Evolutionary conservation across 2,329 filamentous ascomycete species (phyloP), one percentile per base, ranked within the genome.

Genomic region (Clonostachys solani): DNA sequence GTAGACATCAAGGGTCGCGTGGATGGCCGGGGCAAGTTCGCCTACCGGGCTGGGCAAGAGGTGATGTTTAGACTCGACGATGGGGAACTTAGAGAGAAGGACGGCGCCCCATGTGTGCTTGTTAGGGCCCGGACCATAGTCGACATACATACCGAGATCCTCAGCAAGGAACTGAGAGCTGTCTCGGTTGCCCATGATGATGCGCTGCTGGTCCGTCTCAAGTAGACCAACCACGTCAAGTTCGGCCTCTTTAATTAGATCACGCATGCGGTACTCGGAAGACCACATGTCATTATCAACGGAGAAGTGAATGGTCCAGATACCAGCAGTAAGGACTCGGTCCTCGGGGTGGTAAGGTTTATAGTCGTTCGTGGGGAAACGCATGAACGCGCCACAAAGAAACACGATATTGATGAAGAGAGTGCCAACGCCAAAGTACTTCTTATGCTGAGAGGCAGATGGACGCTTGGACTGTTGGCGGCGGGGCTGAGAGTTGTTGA

Each of bases 241-340:
- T 67, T 99, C 94, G n/a, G 96, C 74, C 60, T 97, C 94, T 60
- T 89, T 84, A 67, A 96, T 86, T 13, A 95, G 75, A 71, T 96
- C 86, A 49, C 89, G 87, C 83, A 96, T 95, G 52, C 94, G 91
- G 57, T 88, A 83, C 67, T 99, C 94, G 0, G 92, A 96, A 10
- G 89, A 92, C 90, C 91, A 97, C 92, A 97, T 96, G 65, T 96
- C 88, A 58, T 99, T 97, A 70, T 99, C 94, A 17, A 99, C 82
- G 13, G 89, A 92, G 66, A 99, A 99, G 71, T 99, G 94, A 47
- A 97, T 92, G 0, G 94, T 99, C 94, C 94, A 99, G 64, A 99
- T 97, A 56, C 94, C 94, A 2, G 91, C 90, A 0, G 95, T 97
- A 49, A 96, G 78, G 46, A 95, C 72, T 56, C 94, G 94, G 52